A percentile compares a stretch with the other conserved stretches of the same genome.
phyloP scores from a whole-genome alignment of 345 rosid genomes.

The Ceriops zippeliana region DNA sequence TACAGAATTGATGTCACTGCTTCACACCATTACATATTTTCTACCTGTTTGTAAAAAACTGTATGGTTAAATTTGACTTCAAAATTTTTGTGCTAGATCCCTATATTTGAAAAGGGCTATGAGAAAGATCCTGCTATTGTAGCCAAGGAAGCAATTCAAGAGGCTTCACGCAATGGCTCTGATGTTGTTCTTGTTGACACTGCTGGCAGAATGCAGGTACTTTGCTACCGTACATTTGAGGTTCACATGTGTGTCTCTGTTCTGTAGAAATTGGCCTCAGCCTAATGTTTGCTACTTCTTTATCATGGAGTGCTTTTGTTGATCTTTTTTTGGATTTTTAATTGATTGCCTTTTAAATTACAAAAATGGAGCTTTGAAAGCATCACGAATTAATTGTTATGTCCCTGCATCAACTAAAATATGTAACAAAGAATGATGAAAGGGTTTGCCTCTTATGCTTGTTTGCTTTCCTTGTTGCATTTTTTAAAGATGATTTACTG shows the following conservation, averaged over 20 bases:
- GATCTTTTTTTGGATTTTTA: background rate
- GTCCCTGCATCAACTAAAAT: no score
- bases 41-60: background rate
- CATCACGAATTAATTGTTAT: no score
- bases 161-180: constrained; percentile 75
- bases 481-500: background rate
- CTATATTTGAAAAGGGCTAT: constrained; percentile 96
- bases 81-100: constrained; percentile 49
- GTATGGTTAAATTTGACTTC: background rate
- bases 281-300: background rate
- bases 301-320: background rate
- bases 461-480: background rate
- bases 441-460: background rate
- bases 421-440: no score
- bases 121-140: constrained; percentile 98
- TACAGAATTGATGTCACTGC: constrained; percentile 19
- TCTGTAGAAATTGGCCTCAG: background rate
- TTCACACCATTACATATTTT: background rate
- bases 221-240: background rate
- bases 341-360: no score
- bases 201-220: constrained; percentile 97
- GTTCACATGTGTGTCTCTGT: background rate
- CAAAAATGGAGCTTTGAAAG: no score
- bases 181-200: constrained; percentile 99
- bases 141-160: constrained; percentile 97